These are phyloP conservation scores for Hemileccinum rubropunctum DNA, from an alignment of 768 basidiomycete species.

Conservation along the genomic window DNA sequence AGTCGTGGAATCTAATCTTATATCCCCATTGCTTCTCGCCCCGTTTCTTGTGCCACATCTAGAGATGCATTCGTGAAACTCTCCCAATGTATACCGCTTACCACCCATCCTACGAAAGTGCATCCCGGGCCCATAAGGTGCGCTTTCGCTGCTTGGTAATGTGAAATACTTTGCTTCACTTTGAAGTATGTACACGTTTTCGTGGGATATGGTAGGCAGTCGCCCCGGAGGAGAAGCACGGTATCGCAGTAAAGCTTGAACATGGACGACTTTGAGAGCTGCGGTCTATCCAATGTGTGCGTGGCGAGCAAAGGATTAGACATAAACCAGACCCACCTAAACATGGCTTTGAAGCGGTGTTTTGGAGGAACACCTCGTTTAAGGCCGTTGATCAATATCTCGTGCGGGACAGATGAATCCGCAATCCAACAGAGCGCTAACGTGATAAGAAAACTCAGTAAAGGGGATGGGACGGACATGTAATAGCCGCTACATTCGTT, in stretches of 20 bases:
- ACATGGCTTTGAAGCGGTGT: slow-evolving; percentile 59
- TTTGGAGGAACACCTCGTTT: slow-evolving; percentile 75
- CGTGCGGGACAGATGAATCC: slow-evolving; percentile 42
- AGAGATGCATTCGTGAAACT: slow-evolving; percentile 35
- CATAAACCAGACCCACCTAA: slow-evolving; percentile 43
- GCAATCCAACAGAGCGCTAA: slow-evolving; percentile 73
- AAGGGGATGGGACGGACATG: neutral
- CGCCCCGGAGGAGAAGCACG: slow-evolving; percentile 10
- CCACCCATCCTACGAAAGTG: slow-evolving; percentile 63
- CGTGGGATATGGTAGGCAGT: slow-evolving; percentile 11
- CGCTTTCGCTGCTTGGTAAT: slow-evolving; percentile 53
- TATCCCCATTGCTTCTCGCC: neutral
- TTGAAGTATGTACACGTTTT: slow-evolving; percentile 42
- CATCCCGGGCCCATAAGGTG: slow-evolving; percentile 42
- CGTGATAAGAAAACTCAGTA: neutral
- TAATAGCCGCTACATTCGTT: slow-evolving; percentile 58
- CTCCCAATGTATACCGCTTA: slow-evolving; percentile 53
- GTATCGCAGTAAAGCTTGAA: slow-evolving; percentile 43
- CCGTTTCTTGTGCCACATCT: slow-evolving; percentile 4
- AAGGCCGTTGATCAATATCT: slow-evolving; percentile 78
- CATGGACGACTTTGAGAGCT: slow-evolving; percentile 51
- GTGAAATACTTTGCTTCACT: slow-evolving; percentile 39
- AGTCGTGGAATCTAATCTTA: slow-evolving; percentile 5
- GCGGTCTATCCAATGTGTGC: slow-evolving; percentile 39
- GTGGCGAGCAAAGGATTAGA: neutral